Conservation (phyloP, 192 early-diverging fungal species). For the Bifiguratus adelaidae region DNA sequence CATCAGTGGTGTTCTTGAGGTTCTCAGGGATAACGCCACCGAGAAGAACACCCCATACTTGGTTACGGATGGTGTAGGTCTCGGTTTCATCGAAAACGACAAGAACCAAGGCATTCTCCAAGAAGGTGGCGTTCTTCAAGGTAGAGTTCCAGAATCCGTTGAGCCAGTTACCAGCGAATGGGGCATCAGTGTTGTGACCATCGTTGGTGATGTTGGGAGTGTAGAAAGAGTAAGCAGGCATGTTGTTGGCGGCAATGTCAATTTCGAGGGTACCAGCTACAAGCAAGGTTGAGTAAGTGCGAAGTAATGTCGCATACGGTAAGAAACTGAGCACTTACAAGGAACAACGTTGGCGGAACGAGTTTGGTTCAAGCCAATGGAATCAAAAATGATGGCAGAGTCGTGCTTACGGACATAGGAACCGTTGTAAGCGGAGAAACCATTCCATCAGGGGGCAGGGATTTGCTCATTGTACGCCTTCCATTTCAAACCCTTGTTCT, state of each 20-base stretch:
- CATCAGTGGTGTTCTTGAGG: conserved; percentile 24
- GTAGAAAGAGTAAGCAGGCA: conserved; percentile 43
- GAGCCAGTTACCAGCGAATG: conserved; percentile 37
- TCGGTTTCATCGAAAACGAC: conserved; percentile 26
- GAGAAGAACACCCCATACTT: conserved; percentile 26
- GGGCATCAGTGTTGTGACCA: conserved; percentile 37
- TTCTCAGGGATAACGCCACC: conserved; percentile 24
- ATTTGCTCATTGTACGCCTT: conserved; percentile 17
- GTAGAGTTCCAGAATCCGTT: conserved; percentile 39
- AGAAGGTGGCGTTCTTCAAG: conserved; percentile 27
- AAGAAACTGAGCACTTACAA: neutral
- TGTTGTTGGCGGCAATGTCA: conserved; percentile 27
- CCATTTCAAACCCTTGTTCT: conserved; percentile 16
- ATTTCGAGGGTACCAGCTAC: conserved; percentile 24
- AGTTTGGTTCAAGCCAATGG: conserved; percentile 30
- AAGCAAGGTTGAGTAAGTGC: neutral
- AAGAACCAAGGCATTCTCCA: conserved; percentile 25
- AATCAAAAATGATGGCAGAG: conserved; percentile 46
- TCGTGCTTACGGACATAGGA: conserved; percentile 58
- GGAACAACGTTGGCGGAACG: conserved; percentile 49
- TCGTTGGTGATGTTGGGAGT: conserved; percentile 21
- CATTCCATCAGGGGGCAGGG: conserved; percentile 10
- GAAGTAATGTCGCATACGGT: neutral
- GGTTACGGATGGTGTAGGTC: conserved; percentile 19
- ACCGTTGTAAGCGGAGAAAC: neutral